These are phyloP conservation scores for Monascus purpureus DNA, from an alignment of 495 filamentous ascomycete species.

Conservation along the genomic window DNA sequence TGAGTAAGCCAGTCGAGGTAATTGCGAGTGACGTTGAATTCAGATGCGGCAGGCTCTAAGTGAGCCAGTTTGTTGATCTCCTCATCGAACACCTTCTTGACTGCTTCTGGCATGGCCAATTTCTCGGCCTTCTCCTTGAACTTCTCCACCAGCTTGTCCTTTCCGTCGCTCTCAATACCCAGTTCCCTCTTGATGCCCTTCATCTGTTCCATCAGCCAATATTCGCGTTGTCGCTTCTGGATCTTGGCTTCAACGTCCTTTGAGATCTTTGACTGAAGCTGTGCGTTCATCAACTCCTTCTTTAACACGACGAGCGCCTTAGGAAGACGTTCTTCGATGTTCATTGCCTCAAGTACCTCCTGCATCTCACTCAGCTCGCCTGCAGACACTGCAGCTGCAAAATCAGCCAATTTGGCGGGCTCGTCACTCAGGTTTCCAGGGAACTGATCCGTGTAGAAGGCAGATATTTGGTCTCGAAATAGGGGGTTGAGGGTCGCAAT, in stretches of 20 bases:
- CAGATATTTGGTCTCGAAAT: slow-evolving; percentile 96
- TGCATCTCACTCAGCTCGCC: slow-evolving; percentile 87
- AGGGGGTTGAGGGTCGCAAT: slow-evolving; percentile 83
- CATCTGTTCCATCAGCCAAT: slow-evolving; percentile 99
- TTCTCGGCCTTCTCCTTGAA: slow-evolving; percentile 93
- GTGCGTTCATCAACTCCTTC: slow-evolving; percentile 95
- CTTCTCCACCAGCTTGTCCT: slow-evolving; percentile 92
- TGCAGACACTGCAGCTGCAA: slow-evolving; percentile 86
- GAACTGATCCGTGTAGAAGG: slow-evolving; percentile 90
- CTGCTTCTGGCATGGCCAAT: slow-evolving; percentile 89
- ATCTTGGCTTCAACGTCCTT: slow-evolving; percentile 98
- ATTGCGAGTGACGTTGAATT: slow-evolving; percentile 98
- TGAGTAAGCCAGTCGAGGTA: slow-evolving; percentile 98
- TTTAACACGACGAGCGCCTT: slow-evolving; percentile 87
- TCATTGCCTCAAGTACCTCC: slow-evolving; percentile 77
- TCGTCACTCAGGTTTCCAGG: slow-evolving; percentile 90
- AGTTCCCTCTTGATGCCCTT: slow-evolving; percentile 95
- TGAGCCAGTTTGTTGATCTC: slow-evolving; percentile 94
- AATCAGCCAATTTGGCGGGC: slow-evolving; percentile 87
- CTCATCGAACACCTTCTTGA: slow-evolving; percentile 96
- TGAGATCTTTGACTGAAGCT: slow-evolving; percentile 91
- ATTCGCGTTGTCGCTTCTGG: slow-evolving; percentile 93
- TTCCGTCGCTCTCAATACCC: slow-evolving; percentile 92
- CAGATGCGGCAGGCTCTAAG: slow-evolving; percentile 85
- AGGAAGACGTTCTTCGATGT: slow-evolving; percentile 77